Conservation (phyloP, 1,284 basidiomycete genomes). For the Gomphus sp. region DNA sequence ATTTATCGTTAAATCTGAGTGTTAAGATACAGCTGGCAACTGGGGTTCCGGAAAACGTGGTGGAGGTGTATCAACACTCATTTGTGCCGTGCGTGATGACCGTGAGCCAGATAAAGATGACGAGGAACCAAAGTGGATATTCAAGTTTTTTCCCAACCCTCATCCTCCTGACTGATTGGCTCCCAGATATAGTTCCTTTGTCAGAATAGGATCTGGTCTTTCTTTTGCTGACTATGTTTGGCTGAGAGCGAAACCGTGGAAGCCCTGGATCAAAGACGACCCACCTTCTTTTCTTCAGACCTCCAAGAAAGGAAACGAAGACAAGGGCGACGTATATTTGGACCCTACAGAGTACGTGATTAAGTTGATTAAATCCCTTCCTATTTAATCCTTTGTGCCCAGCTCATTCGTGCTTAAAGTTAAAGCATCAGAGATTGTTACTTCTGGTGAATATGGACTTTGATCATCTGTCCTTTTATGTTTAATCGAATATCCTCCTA, state of each 20-base stretch:
- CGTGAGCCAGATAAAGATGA: constrained; percentile 36
- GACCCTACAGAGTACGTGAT: constrained; percentile 64
- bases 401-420: constrained; percentile 85
- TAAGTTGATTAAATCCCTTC: neutral
- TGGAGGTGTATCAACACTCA: constrained; percentile 71
- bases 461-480: neutral
- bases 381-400: constrained; percentile 1
- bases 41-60: constrained; percentile 66
- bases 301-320: constrained; percentile 51
- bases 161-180: neutral
- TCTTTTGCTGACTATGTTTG: constrained; percentile 78
- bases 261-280: constrained; percentile 54
- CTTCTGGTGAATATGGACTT: constrained; percentile 41
- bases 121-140: constrained; percentile 51
- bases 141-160: neutral
- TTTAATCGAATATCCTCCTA: neutral
- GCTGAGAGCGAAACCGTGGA: constrained; percentile 71
- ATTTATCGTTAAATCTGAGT: neutral
- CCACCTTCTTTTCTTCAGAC: constrained; percentile 50
- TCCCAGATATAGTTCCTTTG: constrained; percentile 66
- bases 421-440: constrained; percentile 83
- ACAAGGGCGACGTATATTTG: constrained; percentile 75
- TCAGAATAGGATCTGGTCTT: constrained; percentile 81
- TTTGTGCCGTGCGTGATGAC: constrained; percentile 73
- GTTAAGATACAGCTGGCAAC: constrained; percentile 43